These are phyloP conservation scores for Gryganskiella cystojenkinii DNA, from an alignment of 192 early-diverging fungal genomes.

Conservation along the genomic window DNA sequence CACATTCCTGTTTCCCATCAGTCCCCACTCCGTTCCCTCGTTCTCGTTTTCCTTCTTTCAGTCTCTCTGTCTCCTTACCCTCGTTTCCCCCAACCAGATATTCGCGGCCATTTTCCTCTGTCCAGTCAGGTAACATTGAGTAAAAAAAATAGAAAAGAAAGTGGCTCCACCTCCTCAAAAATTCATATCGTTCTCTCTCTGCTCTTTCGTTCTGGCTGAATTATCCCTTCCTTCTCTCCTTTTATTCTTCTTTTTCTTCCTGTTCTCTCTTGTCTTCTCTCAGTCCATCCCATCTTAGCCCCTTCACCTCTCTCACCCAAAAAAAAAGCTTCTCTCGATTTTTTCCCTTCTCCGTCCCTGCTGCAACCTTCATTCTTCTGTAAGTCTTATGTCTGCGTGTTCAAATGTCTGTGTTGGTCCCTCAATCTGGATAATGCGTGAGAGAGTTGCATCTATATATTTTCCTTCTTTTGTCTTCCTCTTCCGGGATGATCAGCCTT, in stretches of 20 bases:
- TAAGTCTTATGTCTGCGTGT: no score
- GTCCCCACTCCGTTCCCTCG: not conserved
- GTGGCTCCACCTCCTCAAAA: not conserved
- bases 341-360: not conserved
- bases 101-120: not conserved
- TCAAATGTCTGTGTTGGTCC: no score
- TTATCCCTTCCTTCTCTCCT: not conserved
- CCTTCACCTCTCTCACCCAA: not conserved
- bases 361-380: not conserved
- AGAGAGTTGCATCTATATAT: no score
- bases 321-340: no score
- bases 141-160: no score
- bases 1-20: slow-evolving; percentile 24
- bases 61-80: not conserved
- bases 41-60: not conserved
- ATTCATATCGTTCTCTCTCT: not conserved
- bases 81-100: not conserved
- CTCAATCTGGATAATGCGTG: no score
- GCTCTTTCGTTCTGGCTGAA: slow-evolving; percentile 7
- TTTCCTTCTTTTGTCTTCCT: no score
- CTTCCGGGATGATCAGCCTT: no score
- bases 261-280: not conserved
- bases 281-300: not conserved
- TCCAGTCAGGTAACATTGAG: no score
- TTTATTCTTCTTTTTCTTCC: not conserved